A percentile compares a stretch with the other conserved stretches of the same genome.
These are phyloP conservation scores for Dendrobium catenatum DNA, from an alignment of 106 monocot species.

Conservation along the genomic window DNA sequence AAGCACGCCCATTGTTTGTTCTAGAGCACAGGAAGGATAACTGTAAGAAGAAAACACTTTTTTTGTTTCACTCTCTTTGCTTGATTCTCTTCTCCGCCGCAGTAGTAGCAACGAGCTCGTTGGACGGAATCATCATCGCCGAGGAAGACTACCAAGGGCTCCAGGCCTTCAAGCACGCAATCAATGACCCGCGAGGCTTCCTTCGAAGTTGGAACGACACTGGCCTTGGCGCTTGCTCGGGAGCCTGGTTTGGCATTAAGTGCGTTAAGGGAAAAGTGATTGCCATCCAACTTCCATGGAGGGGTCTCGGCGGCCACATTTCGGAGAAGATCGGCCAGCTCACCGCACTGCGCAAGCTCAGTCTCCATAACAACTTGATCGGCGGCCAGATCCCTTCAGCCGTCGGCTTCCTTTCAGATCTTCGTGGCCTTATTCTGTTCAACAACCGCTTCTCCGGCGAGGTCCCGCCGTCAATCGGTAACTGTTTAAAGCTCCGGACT, in stretches of 20 bases:
- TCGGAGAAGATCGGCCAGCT: slow-evolving; percentile 71
- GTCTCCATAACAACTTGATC: slow-evolving; percentile 74
- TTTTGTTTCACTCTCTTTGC: slow-evolving; percentile 4
- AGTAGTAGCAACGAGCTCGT: neutral
- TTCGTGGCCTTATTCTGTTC: slow-evolving; percentile 59
- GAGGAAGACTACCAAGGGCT: slow-evolving; percentile 67
- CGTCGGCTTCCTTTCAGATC: slow-evolving; percentile 40
- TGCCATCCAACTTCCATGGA: slow-evolving; percentile 82
- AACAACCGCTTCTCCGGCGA: slow-evolving; percentile 74
- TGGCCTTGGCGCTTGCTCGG: slow-evolving; percentile 83
- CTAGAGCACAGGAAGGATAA: neutral
- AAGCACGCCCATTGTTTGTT: neutral
- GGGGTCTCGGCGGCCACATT: slow-evolving; percentile 49
- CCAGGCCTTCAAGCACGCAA: slow-evolving; percentile 55
- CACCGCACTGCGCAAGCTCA: slow-evolving; percentile 66
- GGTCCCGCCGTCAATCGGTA: slow-evolving; percentile 55
- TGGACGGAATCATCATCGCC: slow-evolving; percentile 65
- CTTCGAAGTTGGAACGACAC: slow-evolving; percentile 77
- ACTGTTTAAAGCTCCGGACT: slow-evolving; percentile 43
- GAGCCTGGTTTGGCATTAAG: slow-evolving; percentile 71
- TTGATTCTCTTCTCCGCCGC: slow-evolving; percentile 4
- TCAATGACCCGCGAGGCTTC: slow-evolving; percentile 48
- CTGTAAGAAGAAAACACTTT: neutral
- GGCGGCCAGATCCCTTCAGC: slow-evolving; percentile 48
- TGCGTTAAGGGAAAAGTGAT: slow-evolving; percentile 74